Evolutionary conservation across 2,329 filamentous ascomycete species (phyloP).

Genomic region (Ophiostoma tasmaniense): DNA sequence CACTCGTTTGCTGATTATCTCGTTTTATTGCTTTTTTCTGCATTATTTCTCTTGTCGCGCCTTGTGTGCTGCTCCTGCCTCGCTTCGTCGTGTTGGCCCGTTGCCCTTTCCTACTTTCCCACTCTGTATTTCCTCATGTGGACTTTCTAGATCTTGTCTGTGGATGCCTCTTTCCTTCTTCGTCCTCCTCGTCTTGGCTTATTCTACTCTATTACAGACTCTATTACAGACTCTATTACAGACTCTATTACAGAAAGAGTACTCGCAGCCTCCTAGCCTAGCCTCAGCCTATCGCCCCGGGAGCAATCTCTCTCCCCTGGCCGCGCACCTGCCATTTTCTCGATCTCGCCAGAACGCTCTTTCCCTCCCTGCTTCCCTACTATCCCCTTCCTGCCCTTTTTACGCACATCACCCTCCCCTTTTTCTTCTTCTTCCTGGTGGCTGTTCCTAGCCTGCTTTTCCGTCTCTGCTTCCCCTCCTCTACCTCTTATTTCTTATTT

Average conservation of each 20-base stretch:
- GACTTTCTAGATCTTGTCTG: neutral
- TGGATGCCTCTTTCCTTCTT: neutral
- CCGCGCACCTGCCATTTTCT: slow-evolving; percentile 12
- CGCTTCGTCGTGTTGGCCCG: neutral
- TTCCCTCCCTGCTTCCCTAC: slow-evolving; percentile 4
- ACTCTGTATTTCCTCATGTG: neutral
- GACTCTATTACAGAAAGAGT: too few relatives aligned
- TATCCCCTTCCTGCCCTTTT: slow-evolving; percentile 10
- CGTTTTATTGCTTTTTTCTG: neutral
- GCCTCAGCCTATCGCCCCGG: slow-evolving; percentile 8
- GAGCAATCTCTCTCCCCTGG: slow-evolving; percentile 14
- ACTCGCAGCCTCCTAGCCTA: slow-evolving; percentile 1
- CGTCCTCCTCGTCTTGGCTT: neutral
- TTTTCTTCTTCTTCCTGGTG: slow-evolving; percentile 7
- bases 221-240: too few relatives aligned
- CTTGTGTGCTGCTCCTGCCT: neutral
- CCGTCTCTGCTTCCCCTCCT: neutral
- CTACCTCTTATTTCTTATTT: neutral
- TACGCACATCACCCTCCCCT: slow-evolving; percentile 8
- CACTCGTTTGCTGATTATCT: neutral
- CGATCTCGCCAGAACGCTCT: slow-evolving; percentile 8
- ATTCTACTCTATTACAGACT: too few relatives aligned
- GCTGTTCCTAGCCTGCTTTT: neutral
- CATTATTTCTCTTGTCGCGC: neutral
- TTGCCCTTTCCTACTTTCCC: neutral